Base-by-base conservation (phyloP, 768 basidiomycete species). In the Pleurotus sapidus region DNA sequence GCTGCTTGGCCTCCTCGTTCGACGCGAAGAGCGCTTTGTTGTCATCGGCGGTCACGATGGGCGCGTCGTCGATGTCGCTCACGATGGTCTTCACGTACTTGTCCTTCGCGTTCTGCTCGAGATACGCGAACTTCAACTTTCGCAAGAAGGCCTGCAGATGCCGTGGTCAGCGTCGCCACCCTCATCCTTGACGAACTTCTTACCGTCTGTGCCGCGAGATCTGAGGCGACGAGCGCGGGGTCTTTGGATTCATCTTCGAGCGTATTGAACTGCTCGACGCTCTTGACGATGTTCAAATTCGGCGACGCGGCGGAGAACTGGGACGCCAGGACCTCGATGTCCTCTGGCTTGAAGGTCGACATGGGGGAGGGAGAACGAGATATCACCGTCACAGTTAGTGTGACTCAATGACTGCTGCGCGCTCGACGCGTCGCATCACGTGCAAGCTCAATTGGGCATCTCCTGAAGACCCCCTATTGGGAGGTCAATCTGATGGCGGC, bases 51-150 rank as follows among this genome's bases (percentile, higher is more conserved):
- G 88, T 88, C 40, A 94, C 84, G 58, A 86, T 83, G 2, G 89
- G 88, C 0, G 91, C 89, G 57, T 95, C 91, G 63, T 91, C 86
- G 55, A 84, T 84, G 60, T 94, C 89, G 66, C 87, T 91, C 49
- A 93, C 88, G 63, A 95, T 93, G 0, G 85, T 86, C 68, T 89
- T 88, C 63, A 94, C 79, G 65, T 95, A 95, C 70, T 89, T 87
- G 64, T 92, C 85, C 67, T 95, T 96, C 3, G 94, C 91, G 62
- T 93, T 91, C 68, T 93, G 91, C 65, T 96, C 92, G 15, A 94
- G 74, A 66, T 93, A 94, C 61, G 91, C 89, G 65, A 92, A 93
- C 70, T 95, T 95, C 24, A 95, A 82, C 64, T 91, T 91, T 20
- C 87, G 79, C 17, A 93, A 74, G 63, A 86, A 90, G 5, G 84